phyloP scores from a whole-genome alignment of 805 yeast genomes.

The Kazachstania psychrophila region DNA sequence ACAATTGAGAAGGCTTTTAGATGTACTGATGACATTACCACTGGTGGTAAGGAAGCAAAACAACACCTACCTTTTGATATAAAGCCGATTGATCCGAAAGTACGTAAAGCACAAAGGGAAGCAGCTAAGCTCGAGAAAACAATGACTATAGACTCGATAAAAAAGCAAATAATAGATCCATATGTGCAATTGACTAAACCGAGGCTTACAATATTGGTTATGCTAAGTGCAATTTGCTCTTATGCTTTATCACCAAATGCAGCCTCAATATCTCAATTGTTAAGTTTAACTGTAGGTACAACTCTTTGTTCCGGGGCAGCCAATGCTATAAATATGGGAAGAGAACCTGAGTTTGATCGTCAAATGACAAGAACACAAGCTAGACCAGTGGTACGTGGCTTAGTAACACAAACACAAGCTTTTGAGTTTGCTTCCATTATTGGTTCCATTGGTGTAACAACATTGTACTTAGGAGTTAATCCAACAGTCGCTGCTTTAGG shows the following conservation, averaged over 20 bases:
- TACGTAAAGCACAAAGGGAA: constrained; percentile 6
- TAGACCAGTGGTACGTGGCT: constrained; percentile 85
- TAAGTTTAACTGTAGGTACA: constrained; percentile 75
- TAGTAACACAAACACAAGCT: constrained; percentile 68
- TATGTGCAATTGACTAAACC: constrained; percentile 87
- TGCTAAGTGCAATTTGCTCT: constrained; percentile 84
- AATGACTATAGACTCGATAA: constrained; percentile 12
- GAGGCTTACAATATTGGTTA: constrained; percentile 74
- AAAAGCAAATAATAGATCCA: constrained; percentile 42
- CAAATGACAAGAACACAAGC: constrained; percentile 81
- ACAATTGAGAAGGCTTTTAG: constrained; percentile 25
- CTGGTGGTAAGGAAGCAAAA: not conserved
- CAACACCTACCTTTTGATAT: constrained; percentile 45
- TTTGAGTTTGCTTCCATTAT: constrained; percentile 66
- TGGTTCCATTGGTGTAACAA: constrained; percentile 61
- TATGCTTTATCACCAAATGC: constrained; percentile 86
- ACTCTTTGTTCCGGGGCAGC: constrained; percentile 87
- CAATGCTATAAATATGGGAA: constrained; percentile 92
- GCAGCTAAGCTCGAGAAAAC: not conserved
- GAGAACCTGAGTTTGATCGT: constrained; percentile 85
- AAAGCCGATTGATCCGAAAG: constrained; percentile 31
- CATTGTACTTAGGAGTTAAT: constrained; percentile 74
- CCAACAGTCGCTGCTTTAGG: constrained; percentile 80
- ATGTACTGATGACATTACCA: constrained; percentile 23
- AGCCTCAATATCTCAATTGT: constrained; percentile 59